These are phyloP conservation scores for Penicillium bialowiezense DNA, from an alignment of 495 filamentous ascomycete genomes.

Conservation along the genomic window DNA sequence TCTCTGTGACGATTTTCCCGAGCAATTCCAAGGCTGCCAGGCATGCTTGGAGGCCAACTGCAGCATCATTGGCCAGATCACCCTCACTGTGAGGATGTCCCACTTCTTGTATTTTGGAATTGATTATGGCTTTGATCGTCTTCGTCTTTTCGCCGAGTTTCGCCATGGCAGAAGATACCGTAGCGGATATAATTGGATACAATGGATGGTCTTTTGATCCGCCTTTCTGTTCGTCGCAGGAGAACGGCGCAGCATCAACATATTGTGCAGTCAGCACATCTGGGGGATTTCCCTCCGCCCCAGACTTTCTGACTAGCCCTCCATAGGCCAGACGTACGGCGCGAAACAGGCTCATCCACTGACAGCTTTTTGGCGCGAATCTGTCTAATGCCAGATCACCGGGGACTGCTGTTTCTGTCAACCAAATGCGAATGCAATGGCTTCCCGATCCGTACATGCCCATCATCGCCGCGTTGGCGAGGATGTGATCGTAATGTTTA, in stretches of 20 bases:
- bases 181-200: background rate
- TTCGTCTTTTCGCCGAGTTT: background rate
- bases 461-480: constrained; percentile 47
- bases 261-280: background rate
- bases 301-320: constrained; percentile 23
- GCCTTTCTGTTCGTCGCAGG: background rate
- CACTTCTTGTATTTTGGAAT: background rate
- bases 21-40: background rate
- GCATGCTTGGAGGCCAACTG: background rate
- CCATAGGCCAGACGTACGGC: constrained; percentile 35
- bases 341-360: constrained; percentile 42
- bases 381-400: constrained; percentile 12
- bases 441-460: constrained; percentile 42
- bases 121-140: background rate
- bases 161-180: background rate
- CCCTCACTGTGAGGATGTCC: background rate
- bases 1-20: background rate
- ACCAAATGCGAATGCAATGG: constrained; percentile 35
- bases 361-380: constrained; percentile 30
- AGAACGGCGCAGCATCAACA: background rate
- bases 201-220: background rate
- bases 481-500: constrained; percentile 32
- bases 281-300: background rate
- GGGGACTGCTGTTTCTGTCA: constrained; percentile 26
- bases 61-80: too few relatives aligned